phyloP scores from a whole-genome alignment of 768 basidiomycete species.

The Rossbeevera mucosa region DNA sequence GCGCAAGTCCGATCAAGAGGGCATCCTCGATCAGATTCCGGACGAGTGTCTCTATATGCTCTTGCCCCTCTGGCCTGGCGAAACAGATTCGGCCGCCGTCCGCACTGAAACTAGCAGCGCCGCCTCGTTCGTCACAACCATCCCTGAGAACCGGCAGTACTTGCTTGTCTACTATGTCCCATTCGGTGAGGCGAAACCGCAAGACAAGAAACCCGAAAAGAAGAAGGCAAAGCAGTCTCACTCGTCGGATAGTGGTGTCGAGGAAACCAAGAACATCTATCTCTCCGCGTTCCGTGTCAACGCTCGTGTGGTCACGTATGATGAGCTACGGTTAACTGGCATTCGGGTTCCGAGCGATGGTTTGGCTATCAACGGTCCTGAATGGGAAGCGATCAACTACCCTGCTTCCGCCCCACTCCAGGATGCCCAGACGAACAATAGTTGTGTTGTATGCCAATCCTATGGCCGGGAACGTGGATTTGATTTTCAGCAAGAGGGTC shows the following conservation, averaged over 20 bases:
- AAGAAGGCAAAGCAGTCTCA: slow-evolving; percentile 30
- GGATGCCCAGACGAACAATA: slow-evolving; percentile 36
- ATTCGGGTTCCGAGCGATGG: slow-evolving; percentile 71
- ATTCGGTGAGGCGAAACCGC: slow-evolving; percentile 24
- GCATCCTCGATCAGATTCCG: slow-evolving; percentile 59
- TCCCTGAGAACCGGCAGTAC: slow-evolving; percentile 54
- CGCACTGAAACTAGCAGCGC: slow-evolving; percentile 20
- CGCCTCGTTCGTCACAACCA: slow-evolving; percentile 35
- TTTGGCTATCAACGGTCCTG: slow-evolving; percentile 60
- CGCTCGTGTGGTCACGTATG: slow-evolving; percentile 67
- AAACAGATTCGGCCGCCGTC: slow-evolving; percentile 50
- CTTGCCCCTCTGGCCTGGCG: slow-evolving; percentile 78
- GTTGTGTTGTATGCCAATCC: slow-evolving; percentile 57
- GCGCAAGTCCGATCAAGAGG: slow-evolving; percentile 20
- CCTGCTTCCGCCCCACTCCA: slow-evolving; percentile 25
- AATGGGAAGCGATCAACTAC: slow-evolving; percentile 43
- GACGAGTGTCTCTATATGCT: slow-evolving; percentile 76
- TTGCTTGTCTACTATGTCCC: slow-evolving; percentile 79
- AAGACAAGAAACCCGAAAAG: slow-evolving; percentile 25
- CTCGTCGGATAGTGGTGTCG: slow-evolving; percentile 24
- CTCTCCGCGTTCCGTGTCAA: slow-evolving; percentile 67
- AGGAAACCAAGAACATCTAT: slow-evolving; percentile 45
- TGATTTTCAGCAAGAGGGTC: slow-evolving; percentile 76
- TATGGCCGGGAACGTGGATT: slow-evolving; percentile 61
- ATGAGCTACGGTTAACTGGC: slow-evolving; percentile 68